Evolutionary conservation across 1,284 basidiomycete species (phyloP), one percentile per base, ranked within the genome.

Genomic region (Tetrapyrgos nigripes): DNA sequence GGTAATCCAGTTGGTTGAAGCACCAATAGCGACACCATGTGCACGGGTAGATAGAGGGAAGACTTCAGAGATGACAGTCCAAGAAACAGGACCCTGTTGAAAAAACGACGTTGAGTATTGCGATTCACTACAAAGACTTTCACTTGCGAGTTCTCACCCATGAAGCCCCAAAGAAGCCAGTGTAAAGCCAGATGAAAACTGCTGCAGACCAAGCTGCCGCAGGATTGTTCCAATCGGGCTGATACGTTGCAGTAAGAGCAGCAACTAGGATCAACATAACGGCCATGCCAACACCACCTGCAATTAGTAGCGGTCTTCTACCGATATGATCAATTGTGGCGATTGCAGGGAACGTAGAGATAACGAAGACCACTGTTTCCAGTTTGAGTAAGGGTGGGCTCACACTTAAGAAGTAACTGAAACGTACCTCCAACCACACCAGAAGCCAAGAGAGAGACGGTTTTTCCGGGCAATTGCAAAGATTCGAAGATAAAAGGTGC

Each of bases 181-280:
- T 58, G 44, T 68, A 69, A 3, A 64, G 2, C 68, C 62, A 78
- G 31, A 79, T 70, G 61, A 76, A 74, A 3, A 70, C 71, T 44
- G 76, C 68, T 29, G 72, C 66, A 2, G 72, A 67, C 55, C 69
- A 66, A 1, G 68, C 73, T 26, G 69, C 65, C 0, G 59, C 60
- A 50, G 65, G 59, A 31, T 67, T 62, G 3, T 57, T 61, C 58
- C 70, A 68, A 4, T 61, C 67, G 3, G 63, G 62, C 45, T 66
- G 57, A 61, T 69, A 75, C 13, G 60, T 63, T 2, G 68, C 73
- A 1, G 69, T 67, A 8, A 73, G 63, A 4, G 66, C 69, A 5
- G 70, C 66, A 13, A 71, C 52, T 28, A 72, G 47, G 50, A 68
- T 66, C 53, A 70, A 66, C 48, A 66, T 64, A 5, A 70, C 10